Conservation (phyloP, 768 basidiomycete species). For the Erythrobasidium yunnanense region DNA sequence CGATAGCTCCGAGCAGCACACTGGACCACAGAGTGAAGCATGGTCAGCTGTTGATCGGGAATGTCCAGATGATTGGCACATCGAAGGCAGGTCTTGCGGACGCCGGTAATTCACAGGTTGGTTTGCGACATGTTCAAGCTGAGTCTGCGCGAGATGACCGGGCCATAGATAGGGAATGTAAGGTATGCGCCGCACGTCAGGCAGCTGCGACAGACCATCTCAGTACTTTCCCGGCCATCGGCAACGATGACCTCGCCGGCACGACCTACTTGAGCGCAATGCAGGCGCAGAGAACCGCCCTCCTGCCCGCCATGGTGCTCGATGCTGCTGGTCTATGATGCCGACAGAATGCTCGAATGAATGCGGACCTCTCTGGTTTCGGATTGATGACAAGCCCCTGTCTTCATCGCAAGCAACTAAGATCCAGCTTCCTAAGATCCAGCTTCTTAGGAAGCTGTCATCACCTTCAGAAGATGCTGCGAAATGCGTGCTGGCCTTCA, state of each 20-base stretch:
- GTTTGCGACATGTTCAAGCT: background rate
- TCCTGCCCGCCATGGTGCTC: too few species aligned
- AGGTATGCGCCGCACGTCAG: background rate
- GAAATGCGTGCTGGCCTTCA: too few species aligned
- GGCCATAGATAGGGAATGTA: conserved; percentile 1
- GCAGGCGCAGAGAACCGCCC: conserved; percentile 18
- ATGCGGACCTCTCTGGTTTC: too few species aligned
- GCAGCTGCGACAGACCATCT: conserved; percentile 1
- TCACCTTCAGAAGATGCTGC: too few species aligned
- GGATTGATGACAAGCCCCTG: too few species aligned
- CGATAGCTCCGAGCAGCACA: conserved; percentile 7
- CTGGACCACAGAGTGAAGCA: background rate
- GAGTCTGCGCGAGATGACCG: background rate
- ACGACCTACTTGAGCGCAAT: conserved; percentile 18
- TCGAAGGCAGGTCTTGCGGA: background rate
- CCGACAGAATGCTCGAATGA: too few species aligned
- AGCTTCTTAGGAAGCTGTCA: too few species aligned
- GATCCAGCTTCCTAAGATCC: too few species aligned
- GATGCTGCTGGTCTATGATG: too few species aligned
- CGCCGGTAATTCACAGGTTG: background rate
- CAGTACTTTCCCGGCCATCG: background rate
- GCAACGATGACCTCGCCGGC: too few species aligned
- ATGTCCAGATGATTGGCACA: background rate
- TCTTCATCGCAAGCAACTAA: too few species aligned
- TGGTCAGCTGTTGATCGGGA: background rate